phyloP scores from a whole-genome alignment of 208 protist genomes.

The Herpetomonas samuelpessoai region DNA sequence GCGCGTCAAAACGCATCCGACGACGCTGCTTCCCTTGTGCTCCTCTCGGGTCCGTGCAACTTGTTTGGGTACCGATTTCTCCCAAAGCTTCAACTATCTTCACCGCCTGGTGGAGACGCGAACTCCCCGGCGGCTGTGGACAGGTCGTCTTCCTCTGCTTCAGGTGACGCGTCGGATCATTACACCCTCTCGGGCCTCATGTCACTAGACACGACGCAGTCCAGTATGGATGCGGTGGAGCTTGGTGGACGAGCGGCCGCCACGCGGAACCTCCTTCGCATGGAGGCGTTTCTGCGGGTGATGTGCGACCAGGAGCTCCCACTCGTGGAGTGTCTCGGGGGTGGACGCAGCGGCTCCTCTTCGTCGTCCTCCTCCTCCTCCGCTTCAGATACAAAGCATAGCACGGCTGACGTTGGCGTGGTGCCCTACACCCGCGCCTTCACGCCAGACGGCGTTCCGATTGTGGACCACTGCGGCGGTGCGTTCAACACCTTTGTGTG shows the following conservation, averaged over 20 bases:
- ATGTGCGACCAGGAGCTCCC: conserved; percentile 5
- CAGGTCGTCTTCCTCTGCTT: too few relatives aligned
- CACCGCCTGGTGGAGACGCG: neutral
- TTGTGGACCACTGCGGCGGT: conserved; percentile 66
- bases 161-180: neutral
- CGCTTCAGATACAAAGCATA: neutral
- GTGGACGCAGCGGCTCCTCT: neutral
- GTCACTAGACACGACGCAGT: conserved; percentile 14
- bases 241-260: neutral
- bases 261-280: too few relatives aligned
- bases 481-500: conserved; percentile 86
- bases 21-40: conserved; percentile 16
- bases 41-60: conserved; percentile 20
- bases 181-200: conserved; percentile 8
- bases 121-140: neutral
- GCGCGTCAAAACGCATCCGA: neutral
- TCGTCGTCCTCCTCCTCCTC: neutral
- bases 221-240: neutral
- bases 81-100: neutral
- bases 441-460: conserved; percentile 79
- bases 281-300: conserved; percentile 1
- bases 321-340: conserved; percentile 6
- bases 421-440: conserved; percentile 62
- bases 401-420: conserved; percentile 10
- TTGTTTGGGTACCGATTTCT: conserved; percentile 32